Evolutionary conservation across 345 rosid species (phyloP).

Genomic region (Nasturtium officinale): DNA sequence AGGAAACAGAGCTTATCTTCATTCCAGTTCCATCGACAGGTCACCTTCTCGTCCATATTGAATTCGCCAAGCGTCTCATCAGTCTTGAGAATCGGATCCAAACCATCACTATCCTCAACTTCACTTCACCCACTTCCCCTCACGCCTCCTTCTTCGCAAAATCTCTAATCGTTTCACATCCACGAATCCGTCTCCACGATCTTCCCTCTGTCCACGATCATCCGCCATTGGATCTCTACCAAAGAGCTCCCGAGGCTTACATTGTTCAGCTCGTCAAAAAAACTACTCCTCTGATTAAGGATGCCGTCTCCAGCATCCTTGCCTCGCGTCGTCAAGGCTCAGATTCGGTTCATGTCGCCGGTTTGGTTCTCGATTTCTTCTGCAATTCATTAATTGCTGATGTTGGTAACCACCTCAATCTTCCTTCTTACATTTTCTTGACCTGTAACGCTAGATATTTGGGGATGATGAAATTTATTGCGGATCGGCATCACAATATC

Average conservation of each 20-base stretch:
- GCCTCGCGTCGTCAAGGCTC: constrained; percentile 3
- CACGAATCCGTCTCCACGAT: constrained; percentile 31
- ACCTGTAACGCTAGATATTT: constrained; percentile 50
- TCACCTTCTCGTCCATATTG: constrained; percentile 55
- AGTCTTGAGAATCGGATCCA: constrained; percentile 42
- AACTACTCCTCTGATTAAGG: constrained; percentile 18
- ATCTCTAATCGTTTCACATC: constrained; percentile 42
- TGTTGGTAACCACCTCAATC: constrained; percentile 42
- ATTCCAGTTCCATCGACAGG: constrained; percentile 47
- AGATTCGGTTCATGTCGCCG: constrained; percentile 44
- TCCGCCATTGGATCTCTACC: constrained; percentile 35
- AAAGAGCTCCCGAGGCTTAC: constrained; percentile 39
- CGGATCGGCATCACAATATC: constrained; percentile 36
- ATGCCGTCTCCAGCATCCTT: constrained; percentile 28
- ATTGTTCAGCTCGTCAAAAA: constrained; percentile 21
- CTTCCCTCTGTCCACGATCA: constrained; percentile 32
- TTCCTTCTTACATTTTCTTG: constrained; percentile 54
- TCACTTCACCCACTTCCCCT: constrained; percentile 26
- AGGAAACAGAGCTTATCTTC: constrained; percentile 37
- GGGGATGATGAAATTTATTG: constrained; percentile 46
- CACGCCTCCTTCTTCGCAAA: constrained; percentile 38
- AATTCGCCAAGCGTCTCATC: constrained; percentile 54
- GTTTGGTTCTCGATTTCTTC: constrained; percentile 53
- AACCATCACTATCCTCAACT: constrained; percentile 38
- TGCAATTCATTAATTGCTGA: constrained; percentile 46